Percentiles rank a stretch among this genome's conserved stretches.
phyloP scores from a whole-genome alignment of 805 yeast species.

The Brettanomyces naardenensis region DNA sequence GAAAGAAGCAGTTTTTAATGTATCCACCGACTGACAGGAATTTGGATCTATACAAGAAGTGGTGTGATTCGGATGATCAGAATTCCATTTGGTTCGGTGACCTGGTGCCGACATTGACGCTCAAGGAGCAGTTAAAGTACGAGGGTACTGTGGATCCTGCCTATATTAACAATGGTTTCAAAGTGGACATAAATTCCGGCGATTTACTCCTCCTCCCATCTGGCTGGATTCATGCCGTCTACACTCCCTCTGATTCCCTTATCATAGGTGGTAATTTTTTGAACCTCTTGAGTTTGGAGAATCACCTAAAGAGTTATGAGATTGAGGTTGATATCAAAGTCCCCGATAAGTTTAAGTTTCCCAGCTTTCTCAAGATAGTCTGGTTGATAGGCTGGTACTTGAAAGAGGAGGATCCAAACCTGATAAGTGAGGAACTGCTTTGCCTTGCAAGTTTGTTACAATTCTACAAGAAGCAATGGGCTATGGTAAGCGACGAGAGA shows the following conservation, averaged over 20 bases:
- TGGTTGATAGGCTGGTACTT: conserved; percentile 55
- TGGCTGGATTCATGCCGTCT: conserved; percentile 91
- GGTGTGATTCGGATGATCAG: conserved; percentile 68
- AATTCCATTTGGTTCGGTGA: conserved; percentile 59
- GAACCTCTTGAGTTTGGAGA: conserved; percentile 52
- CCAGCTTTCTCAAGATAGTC: conserved; percentile 61
- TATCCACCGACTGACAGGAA: conserved; percentile 69
- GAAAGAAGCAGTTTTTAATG: conserved; percentile 66
- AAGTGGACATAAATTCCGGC: conserved; percentile 38
- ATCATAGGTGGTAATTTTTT: conserved; percentile 87
- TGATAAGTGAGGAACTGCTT: conserved; percentile 12
- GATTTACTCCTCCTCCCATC: conserved; percentile 80
- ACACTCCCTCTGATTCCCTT: conserved; percentile 71
- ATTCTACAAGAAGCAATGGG: conserved; percentile 19
- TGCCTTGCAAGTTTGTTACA: conserved; percentile 14
- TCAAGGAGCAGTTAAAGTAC: conserved; percentile 6
- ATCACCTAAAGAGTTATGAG: conserved; percentile 52
- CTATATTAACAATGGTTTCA: conserved; percentile 28
- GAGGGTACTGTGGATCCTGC: conserved; percentile 13
- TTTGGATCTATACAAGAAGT: conserved; percentile 50
- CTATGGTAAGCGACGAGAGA: conserved; percentile 9
- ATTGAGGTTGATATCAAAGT: conserved; percentile 67
- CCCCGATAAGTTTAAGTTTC: conserved; percentile 70
- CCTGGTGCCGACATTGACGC: conserved; percentile 21
- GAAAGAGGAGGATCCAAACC: conserved; percentile 6